These are phyloP conservation scores for Trichoderma harzianum DNA, from an alignment of 2,329 filamentous ascomycete species.

Conservation along the genomic window DNA sequence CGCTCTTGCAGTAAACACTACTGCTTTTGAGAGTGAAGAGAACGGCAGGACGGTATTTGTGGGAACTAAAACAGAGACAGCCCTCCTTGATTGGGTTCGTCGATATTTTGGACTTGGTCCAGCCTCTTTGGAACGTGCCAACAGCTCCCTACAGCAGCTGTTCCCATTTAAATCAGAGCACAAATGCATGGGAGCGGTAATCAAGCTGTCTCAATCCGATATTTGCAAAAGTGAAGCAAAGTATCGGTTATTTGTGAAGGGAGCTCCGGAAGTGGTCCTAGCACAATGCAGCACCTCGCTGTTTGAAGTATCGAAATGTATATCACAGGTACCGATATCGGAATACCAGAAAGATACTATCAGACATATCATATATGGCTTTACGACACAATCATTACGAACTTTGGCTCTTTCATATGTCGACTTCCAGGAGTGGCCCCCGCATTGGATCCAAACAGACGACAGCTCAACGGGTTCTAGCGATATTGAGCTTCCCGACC, in stretches of 20 bases:
- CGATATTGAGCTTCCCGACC: slow-evolving; percentile 23
- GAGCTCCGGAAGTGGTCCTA: slow-evolving; percentile 53
- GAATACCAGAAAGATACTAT: background rate
- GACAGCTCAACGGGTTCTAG: slow-evolving; percentile 40
- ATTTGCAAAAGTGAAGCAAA: slow-evolving; percentile 24
- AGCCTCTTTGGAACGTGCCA: slow-evolving; percentile 42
- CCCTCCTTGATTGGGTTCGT: slow-evolving; percentile 46
- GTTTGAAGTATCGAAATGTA: background rate
- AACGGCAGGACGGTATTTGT: slow-evolving; percentile 42
- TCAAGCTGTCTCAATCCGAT: slow-evolving; percentile 35
- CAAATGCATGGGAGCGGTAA: slow-evolving; percentile 54
- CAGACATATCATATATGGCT: slow-evolving; percentile 47
- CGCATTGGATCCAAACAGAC: slow-evolving; percentile 54
- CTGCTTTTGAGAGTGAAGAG: slow-evolving; percentile 50
- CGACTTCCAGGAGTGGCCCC: slow-evolving; percentile 70
- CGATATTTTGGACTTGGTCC: slow-evolving; percentile 48
- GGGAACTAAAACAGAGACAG: slow-evolving; percentile 54
- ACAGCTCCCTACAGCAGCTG: slow-evolving; percentile 43
- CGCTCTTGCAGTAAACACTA: slow-evolving; percentile 53
- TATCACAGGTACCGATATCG: background rate
- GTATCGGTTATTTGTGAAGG: slow-evolving; percentile 52
- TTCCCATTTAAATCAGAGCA: slow-evolving; percentile 51
- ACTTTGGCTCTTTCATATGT: slow-evolving; percentile 72
- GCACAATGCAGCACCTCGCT: slow-evolving; percentile 33
- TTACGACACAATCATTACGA: slow-evolving; percentile 64